These are phyloP conservation scores for Botrytis sinoallii DNA, from an alignment of 2,329 filamentous ascomycete genomes.

Conservation along the genomic window DNA sequence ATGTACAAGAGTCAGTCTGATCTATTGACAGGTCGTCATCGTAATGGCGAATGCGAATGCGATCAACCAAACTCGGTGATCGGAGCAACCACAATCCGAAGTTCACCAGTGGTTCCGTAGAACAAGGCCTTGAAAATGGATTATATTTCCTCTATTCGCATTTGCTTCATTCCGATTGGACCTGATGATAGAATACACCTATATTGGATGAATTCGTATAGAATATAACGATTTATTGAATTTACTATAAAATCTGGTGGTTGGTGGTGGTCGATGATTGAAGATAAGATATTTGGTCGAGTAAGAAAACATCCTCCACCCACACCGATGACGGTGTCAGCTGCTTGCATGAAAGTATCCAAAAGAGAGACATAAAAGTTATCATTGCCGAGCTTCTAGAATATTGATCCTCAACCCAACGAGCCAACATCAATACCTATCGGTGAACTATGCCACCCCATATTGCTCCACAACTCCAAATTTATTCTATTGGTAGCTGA, in stretches of 20 bases:
- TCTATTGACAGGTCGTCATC: neutral
- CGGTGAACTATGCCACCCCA: conserved; percentile 11
- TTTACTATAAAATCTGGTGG: no score
- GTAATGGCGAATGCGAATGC: neutral
- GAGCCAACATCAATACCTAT: neutral
- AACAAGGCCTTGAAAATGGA: neutral
- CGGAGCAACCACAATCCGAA: neutral
- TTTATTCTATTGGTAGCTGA: conserved; percentile 11
- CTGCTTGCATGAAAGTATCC: neutral
- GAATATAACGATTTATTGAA: no score
- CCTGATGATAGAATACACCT: no score
- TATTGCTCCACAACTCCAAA: conserved; percentile 13
- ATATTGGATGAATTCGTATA: no score
- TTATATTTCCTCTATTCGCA: neutral
- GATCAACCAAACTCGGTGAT: neutral
- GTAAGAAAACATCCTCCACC: neutral
- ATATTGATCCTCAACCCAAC: neutral
- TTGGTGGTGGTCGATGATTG: no score
- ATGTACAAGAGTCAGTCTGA: neutral
- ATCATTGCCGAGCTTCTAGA: conserved; percentile 13
- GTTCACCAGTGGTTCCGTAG: neutral
- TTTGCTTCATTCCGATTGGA: neutral
- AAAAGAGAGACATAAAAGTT: neutral
- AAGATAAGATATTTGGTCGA: no score
- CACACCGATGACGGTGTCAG: conserved; percentile 14